Evolutionary conservation across 257 asterid genomes (phyloP).

Genomic region (Lycium barbarum): DNA sequence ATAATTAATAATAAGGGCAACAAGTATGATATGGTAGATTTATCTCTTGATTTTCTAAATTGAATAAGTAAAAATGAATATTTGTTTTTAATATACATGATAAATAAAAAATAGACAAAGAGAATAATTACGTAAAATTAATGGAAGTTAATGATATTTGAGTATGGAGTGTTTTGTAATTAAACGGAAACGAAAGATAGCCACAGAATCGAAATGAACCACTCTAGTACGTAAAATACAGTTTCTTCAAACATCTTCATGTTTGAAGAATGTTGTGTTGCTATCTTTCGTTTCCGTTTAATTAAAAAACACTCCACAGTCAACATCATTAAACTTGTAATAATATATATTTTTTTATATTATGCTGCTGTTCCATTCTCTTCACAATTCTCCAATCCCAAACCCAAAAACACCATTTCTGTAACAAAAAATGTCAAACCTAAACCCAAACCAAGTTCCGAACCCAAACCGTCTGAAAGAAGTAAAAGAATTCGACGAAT

Average conservation of each 20-base stretch:
- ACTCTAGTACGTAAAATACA: too few relatives aligned
- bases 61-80: too few relatives aligned
- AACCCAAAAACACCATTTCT: neutral
- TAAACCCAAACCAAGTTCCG: slow-evolving; percentile 18
- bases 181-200: neutral
- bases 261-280: neutral
- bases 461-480: slow-evolving; percentile 37
- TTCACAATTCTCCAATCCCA: neutral
- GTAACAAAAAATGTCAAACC: neutral
- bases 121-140: neutral
- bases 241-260: too few relatives aligned
- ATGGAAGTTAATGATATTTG: neutral
- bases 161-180: neutral
- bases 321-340: neutral
- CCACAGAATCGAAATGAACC: neutral
- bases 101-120: too few relatives aligned
- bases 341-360: neutral
- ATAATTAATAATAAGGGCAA: too few relatives aligned
- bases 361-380: too few relatives aligned
- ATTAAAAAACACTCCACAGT: neutral
- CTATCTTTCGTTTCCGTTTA: neutral
- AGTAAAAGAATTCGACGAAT: slow-evolving; percentile 46
- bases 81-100: too few relatives aligned
- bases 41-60: too few relatives aligned
- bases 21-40: too few relatives aligned